Conservation (phyloP, 169 alveolate species). For the Plasmodium gonderi region DNA sequence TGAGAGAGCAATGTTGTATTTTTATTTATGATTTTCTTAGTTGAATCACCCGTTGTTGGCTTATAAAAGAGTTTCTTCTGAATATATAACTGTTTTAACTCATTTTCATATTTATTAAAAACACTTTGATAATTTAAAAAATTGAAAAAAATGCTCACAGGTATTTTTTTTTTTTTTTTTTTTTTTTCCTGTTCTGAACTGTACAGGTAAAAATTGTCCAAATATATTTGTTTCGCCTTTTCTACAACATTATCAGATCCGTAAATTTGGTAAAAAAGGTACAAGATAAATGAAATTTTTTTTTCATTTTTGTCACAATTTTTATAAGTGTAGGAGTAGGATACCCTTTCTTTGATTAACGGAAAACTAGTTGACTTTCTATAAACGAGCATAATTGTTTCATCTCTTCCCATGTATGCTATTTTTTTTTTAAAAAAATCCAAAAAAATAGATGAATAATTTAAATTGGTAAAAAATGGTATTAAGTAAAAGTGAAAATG, state of each 20-base stretch:
- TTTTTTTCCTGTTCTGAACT: conserved; percentile 6
- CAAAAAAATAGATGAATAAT: conserved; percentile 30
- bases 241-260: neutral
- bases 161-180: neutral
- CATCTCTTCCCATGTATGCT: neutral
- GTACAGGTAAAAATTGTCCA: conserved; percentile 27
- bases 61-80: conserved; percentile 1
- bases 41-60: neutral
- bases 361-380: neutral
- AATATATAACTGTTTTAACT: conserved; percentile 9
- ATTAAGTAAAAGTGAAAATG: conserved; percentile 64
- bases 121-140: conserved; percentile 48
- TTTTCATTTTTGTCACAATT: neutral
- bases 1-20: neutral
- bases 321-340: conserved; percentile 3
- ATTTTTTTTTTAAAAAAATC: conserved; percentile 43
- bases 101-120: conserved; percentile 50
- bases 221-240: conserved; percentile 17
- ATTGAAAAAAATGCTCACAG: conserved; percentile 5
- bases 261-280: conserved; percentile 24
- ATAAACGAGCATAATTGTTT: neutral
- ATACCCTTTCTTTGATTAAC: neutral
- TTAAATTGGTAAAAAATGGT: conserved; percentile 64
- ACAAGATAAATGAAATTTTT: neutral
- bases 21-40: neutral